Evolutionary conservation across 2,329 filamentous ascomycete species (phyloP).

Genomic region (Scopulariopsis brevicaulis): DNA sequence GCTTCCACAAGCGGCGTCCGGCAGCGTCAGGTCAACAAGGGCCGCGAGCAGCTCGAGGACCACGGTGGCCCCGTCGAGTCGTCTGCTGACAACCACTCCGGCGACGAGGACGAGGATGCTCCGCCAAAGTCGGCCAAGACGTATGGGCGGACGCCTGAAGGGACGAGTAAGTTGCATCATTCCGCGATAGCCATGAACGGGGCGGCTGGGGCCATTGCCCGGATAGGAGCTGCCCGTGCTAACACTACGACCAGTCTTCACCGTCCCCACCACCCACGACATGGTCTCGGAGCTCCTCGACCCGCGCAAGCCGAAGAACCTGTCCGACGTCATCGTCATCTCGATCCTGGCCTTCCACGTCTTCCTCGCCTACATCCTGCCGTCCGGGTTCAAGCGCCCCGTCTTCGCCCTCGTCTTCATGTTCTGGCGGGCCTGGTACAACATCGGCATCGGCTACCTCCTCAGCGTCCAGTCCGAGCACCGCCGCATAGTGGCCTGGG

Average conservation of each 20-base stretch:
- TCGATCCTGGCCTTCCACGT: slow-evolving; percentile 68
- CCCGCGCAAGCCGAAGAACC: slow-evolving; percentile 88
- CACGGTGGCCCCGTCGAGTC: slow-evolving; percentile 5
- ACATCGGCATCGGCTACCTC: slow-evolving; percentile 84
- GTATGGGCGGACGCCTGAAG: slow-evolving; percentile 82
- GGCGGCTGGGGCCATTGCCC: neutral
- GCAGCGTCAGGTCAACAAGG: slow-evolving; percentile 5
- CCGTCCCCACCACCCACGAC: slow-evolving; percentile 91
- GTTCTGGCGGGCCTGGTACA: slow-evolving; percentile 89
- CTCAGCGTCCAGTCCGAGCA: slow-evolving; percentile 86
- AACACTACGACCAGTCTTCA: slow-evolving; percentile 58
- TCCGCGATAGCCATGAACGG: neutral
- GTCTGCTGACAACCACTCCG: neutral
- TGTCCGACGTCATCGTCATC: slow-evolving; percentile 75
- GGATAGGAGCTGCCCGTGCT: neutral
- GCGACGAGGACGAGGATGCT: slow-evolving; percentile 41
- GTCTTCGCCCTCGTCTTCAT: slow-evolving; percentile 76
- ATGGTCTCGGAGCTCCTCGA: slow-evolving; percentile 98
- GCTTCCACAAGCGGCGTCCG: slow-evolving; percentile 4
- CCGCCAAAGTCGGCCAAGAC: slow-evolving; percentile 56
- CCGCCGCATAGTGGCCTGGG: slow-evolving; percentile 76
- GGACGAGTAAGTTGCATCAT: slow-evolving; percentile 54
- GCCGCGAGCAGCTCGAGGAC: slow-evolving; percentile 1
- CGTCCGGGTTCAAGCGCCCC: slow-evolving; percentile 56
- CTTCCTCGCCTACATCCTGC: slow-evolving; percentile 61